Evolutionary conservation across 75 land plant species (phyloP), one percentile per base, ranked within the genome.

Genomic region (Cupressus sempervirens): DNA sequence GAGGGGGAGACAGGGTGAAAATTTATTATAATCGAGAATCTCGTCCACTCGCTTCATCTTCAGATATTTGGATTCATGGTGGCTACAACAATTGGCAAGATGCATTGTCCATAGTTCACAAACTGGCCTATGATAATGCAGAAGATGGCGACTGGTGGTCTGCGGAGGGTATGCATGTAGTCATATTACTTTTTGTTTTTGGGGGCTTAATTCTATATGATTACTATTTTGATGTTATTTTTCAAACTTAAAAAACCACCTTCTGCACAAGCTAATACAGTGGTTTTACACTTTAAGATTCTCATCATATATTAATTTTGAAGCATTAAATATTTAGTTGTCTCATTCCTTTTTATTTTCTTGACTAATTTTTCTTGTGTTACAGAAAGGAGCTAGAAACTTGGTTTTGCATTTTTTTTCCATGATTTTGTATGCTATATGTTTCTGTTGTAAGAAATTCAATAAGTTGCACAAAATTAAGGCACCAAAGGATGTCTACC

Each of bases 21-120:
- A 80, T 96, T 41, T 96, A 85, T 83, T 96, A 96, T 73, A 92
- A 96, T 87, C 89, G 89, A 48, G 83, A 68, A 40, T 89, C 91
- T 14, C 86, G 98, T 62, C 94, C 94, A 13, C 93, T 96, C 84
- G 86, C 85, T 58, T 86, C 86, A 83, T 83, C 90, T 48, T 56
- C 73, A 16, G 94, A 95, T 75, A 65, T 96, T 16, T 96, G 98
- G 98, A 89, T 96, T 76, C 98, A 96, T 90, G 98, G 97, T 20
- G 98, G 98, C 4, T 85, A 92, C 72, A 95, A 95, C 81, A 90
- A 89, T 86, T 96, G 98, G 98, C 81, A 77, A 40, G 93, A 95
- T 83, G 93, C 93, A 35, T 84, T 95, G n/a, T 88, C 97, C 7
- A 89, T 95, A 43, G 88, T 88, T 79, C 89, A 80, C 73, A 91